Evolutionary conservation across 1,139 yeast species (phyloP), one percentile per base, ranked within the genome.

Genomic region (Debaryomyces singareniensis): DNA sequence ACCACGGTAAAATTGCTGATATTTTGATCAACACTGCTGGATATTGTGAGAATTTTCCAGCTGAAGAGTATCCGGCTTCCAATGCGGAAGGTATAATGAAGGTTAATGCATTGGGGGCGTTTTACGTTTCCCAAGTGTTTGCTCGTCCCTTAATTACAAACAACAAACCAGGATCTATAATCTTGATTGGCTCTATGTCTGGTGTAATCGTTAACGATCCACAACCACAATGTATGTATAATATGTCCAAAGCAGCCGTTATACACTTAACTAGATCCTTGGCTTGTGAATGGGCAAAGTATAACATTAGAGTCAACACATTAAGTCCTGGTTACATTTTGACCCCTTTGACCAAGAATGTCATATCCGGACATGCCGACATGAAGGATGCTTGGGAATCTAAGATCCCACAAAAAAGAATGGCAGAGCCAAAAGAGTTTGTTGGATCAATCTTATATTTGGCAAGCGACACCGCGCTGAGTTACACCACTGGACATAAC

Each of bases 1-100:
- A 71, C 44, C 85, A 79, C 53, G 73, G 68, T 29, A 69, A 69
- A 38, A 66, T 78, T 29, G 75, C 86, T 24, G 75, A 78, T 45
- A 61, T 81, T 38, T 68, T 83, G 45, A 69, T 83, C 38, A 82
- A 83, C 60, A 69, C 86, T 29, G 93, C 94, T 9, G 93, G 94
- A n/a, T 83, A 78, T 62, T 78, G 86, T 51, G 87, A 81, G 53
- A 81, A 79, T 60, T 74, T 68, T 57, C 73, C 85, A 3, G 93
- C 93, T 16, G 75, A 78, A 45, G 84, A 80, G 30, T 83, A 82
- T 57, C 89, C 91, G 13, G 73, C 85, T 23, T 51, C 57, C 32
- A 78, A 78, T 46, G 84, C 87, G 32, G 85, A 79, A 46, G 69
- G 71, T 20, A 60, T 83, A 37, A 67, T 80, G 58, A 73, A 78